Conservation (phyloP, 2,329 filamentous ascomycete genomes). For the Aspergillus sp. region DNA sequence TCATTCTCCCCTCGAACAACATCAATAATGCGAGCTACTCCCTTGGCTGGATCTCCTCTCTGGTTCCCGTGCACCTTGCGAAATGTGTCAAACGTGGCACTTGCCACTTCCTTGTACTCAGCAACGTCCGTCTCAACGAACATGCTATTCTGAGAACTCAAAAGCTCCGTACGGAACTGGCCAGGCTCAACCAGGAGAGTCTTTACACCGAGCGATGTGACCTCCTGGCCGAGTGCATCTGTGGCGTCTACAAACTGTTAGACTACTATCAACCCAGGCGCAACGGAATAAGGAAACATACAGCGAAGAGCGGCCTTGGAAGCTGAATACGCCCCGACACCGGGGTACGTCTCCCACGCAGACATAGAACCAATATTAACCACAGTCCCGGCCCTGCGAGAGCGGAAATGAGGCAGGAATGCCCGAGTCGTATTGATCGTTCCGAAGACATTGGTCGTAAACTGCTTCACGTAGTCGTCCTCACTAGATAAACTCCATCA, state of each 20-base stretch:
- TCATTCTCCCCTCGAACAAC: constrained; percentile 25
- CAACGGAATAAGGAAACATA: background rate
- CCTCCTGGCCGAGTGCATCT: constrained; percentile 28
- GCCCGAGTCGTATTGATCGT: constrained; percentile 38
- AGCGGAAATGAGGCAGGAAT: constrained; percentile 38
- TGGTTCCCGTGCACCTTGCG: constrained; percentile 26
- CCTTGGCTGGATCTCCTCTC: constrained; percentile 32
- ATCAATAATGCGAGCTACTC: constrained; percentile 32
- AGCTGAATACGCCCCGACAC: constrained; percentile 34
- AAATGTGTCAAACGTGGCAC: constrained; percentile 16
- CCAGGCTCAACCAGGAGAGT: constrained; percentile 40
- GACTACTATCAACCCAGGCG: too few species aligned
- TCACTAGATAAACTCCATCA: constrained; percentile 4
- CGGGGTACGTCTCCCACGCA: constrained; percentile 26
- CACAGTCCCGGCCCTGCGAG: constrained; percentile 31
- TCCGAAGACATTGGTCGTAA: constrained; percentile 42
- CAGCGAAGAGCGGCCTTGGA: constrained; percentile 31
- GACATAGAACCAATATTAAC: constrained; percentile 39
- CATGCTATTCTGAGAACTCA: constrained; percentile 18
- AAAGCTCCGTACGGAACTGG: constrained; percentile 33
- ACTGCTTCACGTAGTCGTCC: constrained; percentile 27
- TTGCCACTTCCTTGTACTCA: constrained; percentile 26
- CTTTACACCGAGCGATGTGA: constrained; percentile 34
- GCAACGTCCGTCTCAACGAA: constrained; percentile 14
- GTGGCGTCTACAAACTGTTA: background rate